Base-by-base conservation (phyloP, 176 grass and related monocot genomes). In the Cocos nucifera region DNA sequence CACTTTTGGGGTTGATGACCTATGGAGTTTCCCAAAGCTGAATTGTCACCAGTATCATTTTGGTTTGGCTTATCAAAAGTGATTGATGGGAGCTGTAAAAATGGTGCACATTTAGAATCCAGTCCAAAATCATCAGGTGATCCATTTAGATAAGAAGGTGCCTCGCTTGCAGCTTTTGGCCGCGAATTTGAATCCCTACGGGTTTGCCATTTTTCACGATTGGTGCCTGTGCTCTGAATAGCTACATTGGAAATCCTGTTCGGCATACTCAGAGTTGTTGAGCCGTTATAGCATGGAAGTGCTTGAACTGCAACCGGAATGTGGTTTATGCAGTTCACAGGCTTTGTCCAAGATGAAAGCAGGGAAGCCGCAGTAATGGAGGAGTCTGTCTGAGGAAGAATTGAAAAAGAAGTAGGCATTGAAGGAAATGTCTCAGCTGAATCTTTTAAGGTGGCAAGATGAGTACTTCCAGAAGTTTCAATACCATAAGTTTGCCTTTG, bases 241-340 rank as follows among this genome's bases (percentile, higher is more conserved):
- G 53, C 29, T 55, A 49, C 54, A 79, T 58, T 56, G 20, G 48
- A 44, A 54, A 57, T 69, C 17, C 51, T 65, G 48, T 71, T 62
- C 0, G 72, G 52, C 70, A 66, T 79, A 51, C 64, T 64, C 9
- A 3, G 35, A 55, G 58, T 52, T 22, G 75, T 64, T 17, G 72
- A 79, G 44, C 54, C 56, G 51, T 53, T 74, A 53, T 78, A 89
- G 52, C 74, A 77, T 72, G 73, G 73, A 78, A 68, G 19, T 64
- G 58, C 59, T 64, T 59, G 74, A 66, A 75, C 57, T 68, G 61
- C 35, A 66, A 66, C n/a, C 0, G 70, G 55, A 72, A 71, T 81
- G 27, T 75, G 76, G 49, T 44, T 64, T 49, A 65, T 4, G 10
- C 56, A 78, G 27, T 67, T 73, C 52, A 54, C 66, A 67, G 65